phyloP scores from a whole-genome alignment of 768 basidiomycete genomes.

The Phylloporus sp. region DNA sequence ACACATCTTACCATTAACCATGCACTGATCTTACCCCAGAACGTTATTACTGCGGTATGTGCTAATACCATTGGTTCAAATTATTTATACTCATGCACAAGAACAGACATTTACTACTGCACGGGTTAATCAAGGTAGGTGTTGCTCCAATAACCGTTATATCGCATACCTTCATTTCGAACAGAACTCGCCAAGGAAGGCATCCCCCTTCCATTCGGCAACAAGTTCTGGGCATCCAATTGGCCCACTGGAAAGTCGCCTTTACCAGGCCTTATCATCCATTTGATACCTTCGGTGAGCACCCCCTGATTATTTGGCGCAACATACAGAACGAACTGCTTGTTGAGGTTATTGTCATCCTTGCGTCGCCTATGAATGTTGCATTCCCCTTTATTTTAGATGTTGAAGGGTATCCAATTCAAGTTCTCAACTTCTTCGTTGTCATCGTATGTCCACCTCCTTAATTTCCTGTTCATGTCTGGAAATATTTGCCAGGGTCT shows the following conservation, averaged over 20 bases:
- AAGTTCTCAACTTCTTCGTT: conserved; percentile 56
- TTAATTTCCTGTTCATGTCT: conserved; percentile 20
- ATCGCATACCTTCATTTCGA: background rate
- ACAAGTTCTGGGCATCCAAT: conserved; percentile 58
- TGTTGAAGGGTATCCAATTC: conserved; percentile 45
- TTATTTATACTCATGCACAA: background rate
- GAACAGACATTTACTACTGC: conserved; percentile 48
- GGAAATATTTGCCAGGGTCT: conserved; percentile 37
- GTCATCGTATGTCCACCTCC: conserved; percentile 45
- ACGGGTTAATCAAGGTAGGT: conserved; percentile 53
- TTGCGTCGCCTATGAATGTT: conserved; percentile 49
- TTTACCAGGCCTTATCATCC: conserved; percentile 51
- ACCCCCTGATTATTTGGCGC: background rate
- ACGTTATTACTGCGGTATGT: conserved; percentile 32
- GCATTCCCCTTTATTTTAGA: conserved; percentile 63
- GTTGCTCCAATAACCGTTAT: background rate
- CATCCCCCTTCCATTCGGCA: conserved; percentile 55
- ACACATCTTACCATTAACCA: background rate
- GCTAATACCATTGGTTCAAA: too few relatives aligned
- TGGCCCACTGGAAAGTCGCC: conserved; percentile 59
- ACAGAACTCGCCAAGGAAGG: conserved; percentile 60
- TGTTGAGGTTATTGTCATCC: conserved; percentile 47
- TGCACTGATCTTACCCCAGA: conserved; percentile 15
- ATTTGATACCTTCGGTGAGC: conserved; percentile 49
- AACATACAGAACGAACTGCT: background rate